These are phyloP conservation scores for Drechslerella stenobrocha DNA, from an alignment of 2,329 filamentous ascomycete species.

Conservation along the genomic window DNA sequence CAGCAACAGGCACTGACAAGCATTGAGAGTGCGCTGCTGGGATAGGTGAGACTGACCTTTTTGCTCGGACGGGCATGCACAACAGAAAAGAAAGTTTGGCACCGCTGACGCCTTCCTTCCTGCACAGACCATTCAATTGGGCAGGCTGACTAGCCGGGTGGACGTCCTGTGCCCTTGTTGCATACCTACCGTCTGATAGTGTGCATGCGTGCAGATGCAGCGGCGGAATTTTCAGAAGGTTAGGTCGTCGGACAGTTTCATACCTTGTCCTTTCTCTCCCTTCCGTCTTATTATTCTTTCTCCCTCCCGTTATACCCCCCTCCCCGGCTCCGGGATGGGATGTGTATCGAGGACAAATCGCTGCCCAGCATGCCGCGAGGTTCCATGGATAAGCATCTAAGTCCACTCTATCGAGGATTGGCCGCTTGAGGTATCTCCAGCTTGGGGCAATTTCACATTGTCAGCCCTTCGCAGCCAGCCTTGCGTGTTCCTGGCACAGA, in stretches of 20 bases:
- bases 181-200: slow-evolving; percentile 25
- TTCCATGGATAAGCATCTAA: slow-evolving; percentile 34
- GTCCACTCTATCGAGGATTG: slow-evolving; percentile 27
- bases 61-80: slow-evolving; percentile 42
- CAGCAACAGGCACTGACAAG: slow-evolving; percentile 34
- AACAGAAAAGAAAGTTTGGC: slow-evolving; percentile 47
- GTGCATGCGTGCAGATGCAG: slow-evolving; percentile 28
- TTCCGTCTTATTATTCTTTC: slow-evolving; percentile 31
- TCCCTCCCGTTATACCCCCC: slow-evolving; percentile 33
- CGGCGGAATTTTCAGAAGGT: slow-evolving; percentile 44
- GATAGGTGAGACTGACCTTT: slow-evolving; percentile 34
- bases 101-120: slow-evolving; percentile 47
- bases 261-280: slow-evolving; percentile 34
- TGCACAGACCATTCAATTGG: slow-evolving; percentile 49
- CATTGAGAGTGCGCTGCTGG: slow-evolving; percentile 39
- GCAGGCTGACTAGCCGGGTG: slow-evolving; percentile 20
- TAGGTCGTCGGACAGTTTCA: slow-evolving; percentile 47
- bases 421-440: slow-evolving; percentile 18
- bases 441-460: slow-evolving; percentile 33
- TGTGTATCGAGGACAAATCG: slow-evolving; percentile 29
- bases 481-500: slow-evolving; percentile 47
- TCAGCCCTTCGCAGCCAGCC: slow-evolving; percentile 32
- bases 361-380: slow-evolving; percentile 37
- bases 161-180: slow-evolving; percentile 30
- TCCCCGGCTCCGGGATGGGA: slow-evolving; percentile 13